Percentiles rank a stretch among this genome's conserved stretches.
These are phyloP conservation scores for Xylaria sp. DNA, from an alignment of 2,329 filamentous ascomycete genomes.

Conservation along the genomic window DNA sequence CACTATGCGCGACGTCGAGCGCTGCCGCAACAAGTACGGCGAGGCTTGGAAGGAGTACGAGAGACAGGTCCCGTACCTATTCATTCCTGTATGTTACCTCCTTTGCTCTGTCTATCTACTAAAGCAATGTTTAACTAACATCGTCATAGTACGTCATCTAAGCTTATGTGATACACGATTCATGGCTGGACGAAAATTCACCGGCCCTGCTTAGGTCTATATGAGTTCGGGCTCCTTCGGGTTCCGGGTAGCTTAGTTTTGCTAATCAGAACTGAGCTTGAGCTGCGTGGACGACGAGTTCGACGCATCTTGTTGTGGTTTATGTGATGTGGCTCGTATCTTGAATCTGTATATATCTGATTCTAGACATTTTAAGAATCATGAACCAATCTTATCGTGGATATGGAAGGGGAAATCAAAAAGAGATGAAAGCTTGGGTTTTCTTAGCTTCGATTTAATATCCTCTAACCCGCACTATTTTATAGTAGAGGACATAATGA, in stretches of 20 bases:
- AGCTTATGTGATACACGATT: slow-evolving; percentile 19
- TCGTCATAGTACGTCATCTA: slow-evolving; percentile 34
- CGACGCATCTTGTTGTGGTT: slow-evolving; percentile 7
- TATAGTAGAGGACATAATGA: slow-evolving; percentile 22
- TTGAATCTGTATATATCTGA: slow-evolving; percentile 37
- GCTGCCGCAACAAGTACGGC: slow-evolving; percentile 81
- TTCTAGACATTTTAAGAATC: slow-evolving; percentile 28
- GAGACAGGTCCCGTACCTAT: slow-evolving; percentile 80
- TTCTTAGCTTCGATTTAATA: slow-evolving; percentile 27
- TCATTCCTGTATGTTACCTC: slow-evolving; percentile 63
- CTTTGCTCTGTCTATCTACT: background rate
- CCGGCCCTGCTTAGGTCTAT: background rate
- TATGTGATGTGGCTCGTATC: slow-evolving; percentile 23
- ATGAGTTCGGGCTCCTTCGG: background rate
- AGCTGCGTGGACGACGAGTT: slow-evolving; percentile 4
- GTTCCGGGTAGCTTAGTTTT: background rate
- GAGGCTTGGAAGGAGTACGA: slow-evolving; percentile 86
- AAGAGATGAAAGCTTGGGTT: slow-evolving; percentile 10
- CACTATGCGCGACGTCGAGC: slow-evolving; percentile 77
- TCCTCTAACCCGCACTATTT: slow-evolving; percentile 9
- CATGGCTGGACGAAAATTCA: background rate
- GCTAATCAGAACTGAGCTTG: slow-evolving; percentile 3
- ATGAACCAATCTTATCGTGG: slow-evolving; percentile 24
- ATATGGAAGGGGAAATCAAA: background rate
- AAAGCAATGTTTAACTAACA: slow-evolving; percentile 7